Conservation (phyloP, 805 yeast species). For the Hermanozyma aechmeae region DNA sequence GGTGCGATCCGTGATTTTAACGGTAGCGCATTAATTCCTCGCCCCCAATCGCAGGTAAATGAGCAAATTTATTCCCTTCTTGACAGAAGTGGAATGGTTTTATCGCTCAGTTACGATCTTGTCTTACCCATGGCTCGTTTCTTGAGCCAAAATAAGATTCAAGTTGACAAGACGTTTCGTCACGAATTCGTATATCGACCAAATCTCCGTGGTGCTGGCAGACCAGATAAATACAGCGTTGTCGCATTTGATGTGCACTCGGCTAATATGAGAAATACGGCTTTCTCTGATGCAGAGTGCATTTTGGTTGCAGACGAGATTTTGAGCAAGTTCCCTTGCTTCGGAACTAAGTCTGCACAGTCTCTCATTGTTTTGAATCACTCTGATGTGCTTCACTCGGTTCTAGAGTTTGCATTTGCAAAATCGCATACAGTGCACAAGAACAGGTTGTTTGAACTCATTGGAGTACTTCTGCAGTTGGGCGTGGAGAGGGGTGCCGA, state of each 20-base stretch:
- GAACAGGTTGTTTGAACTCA: constrained; percentile 52
- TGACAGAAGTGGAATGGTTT: constrained; percentile 78
- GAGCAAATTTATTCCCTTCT: constrained; percentile 70
- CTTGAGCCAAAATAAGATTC: constrained; percentile 51
- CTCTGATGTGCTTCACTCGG: constrained; percentile 63
- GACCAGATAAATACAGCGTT: constrained; percentile 71
- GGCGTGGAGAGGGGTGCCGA: constrained; percentile 60
- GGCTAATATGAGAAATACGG: constrained; percentile 15
- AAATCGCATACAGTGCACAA: constrained; percentile 57
- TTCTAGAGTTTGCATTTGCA: constrained; percentile 61
- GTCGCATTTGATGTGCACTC: constrained; percentile 79
- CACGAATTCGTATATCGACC: constrained; percentile 80
- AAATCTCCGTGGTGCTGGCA: constrained; percentile 42
- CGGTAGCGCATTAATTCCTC: constrained; percentile 65
- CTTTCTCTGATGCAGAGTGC: constrained; percentile 70
- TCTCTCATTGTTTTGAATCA: constrained; percentile 67
- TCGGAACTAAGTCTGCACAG: constrained; percentile 38
- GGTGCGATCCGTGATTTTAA: constrained; percentile 80
- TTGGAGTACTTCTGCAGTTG: constrained; percentile 64
- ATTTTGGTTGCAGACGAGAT: constrained; percentile 76
- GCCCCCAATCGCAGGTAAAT: constrained; percentile 54
- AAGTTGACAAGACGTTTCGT: constrained; percentile 55
- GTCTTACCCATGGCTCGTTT: constrained; percentile 85
- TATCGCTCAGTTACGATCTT: constrained; percentile 84
- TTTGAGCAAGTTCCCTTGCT: constrained; percentile 55